phyloP scores from a whole-genome alignment of 164 flowering plant species.

The Warburgia ugandensis region DNA sequence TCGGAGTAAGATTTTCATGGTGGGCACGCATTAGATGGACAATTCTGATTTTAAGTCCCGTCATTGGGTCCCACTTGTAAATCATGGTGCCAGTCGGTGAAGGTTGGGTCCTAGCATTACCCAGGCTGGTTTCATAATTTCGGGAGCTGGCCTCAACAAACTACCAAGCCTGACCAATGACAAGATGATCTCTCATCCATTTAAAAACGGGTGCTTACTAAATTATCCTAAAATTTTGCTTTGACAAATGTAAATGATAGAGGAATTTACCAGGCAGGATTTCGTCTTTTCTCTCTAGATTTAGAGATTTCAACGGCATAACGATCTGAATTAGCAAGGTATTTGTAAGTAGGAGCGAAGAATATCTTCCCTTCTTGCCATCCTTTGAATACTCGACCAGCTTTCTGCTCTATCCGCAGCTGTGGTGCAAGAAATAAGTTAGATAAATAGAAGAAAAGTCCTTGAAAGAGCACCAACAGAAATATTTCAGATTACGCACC shows the following conservation, averaged over 20 bases:
- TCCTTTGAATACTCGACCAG: constrained; percentile 69
- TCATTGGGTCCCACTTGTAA: too few relatives aligned
- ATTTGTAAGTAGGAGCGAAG: constrained; percentile 91
- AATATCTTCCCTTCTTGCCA: constrained; percentile 84
- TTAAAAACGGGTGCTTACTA: background rate
- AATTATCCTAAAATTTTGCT: background rate
- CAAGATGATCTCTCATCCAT: too few relatives aligned
- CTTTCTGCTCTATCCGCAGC: constrained; percentile 64
- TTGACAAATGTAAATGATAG: background rate
- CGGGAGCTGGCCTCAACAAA: too few relatives aligned
- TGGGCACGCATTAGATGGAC: too few relatives aligned
- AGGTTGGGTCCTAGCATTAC: too few relatives aligned
- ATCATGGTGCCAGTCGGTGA: too few relatives aligned
- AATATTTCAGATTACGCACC: constrained; percentile 26
- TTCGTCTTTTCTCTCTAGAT: constrained; percentile 54
- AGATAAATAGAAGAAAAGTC: background rate
- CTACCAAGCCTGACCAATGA: too few relatives aligned
- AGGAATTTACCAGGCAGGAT: constrained; percentile 68
- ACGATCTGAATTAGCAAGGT: constrained; percentile 52
- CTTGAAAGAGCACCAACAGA: too few relatives aligned
- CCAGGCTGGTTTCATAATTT: too few relatives aligned
- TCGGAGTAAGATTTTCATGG: too few relatives aligned
- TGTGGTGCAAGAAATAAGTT: constrained; percentile 12
- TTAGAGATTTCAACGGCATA: constrained; percentile 44
- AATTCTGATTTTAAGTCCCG: too few relatives aligned